Base-by-base conservation (phyloP, 2,329 filamentous ascomycete genomes). In the Neofusicoccum laricinum region DNA sequence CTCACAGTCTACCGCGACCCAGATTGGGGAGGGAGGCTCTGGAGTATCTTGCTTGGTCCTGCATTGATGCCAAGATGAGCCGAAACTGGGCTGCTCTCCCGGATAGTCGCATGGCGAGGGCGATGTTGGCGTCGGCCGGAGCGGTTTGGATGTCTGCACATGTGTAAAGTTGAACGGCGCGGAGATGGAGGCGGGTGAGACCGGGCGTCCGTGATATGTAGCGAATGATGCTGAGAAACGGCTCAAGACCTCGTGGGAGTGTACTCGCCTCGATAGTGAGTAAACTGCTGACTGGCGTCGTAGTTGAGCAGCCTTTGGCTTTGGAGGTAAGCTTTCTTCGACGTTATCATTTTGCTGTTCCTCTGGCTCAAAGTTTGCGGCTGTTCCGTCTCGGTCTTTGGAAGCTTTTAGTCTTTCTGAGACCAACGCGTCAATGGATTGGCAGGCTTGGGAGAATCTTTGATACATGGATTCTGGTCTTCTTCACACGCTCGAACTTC, bases 1-100 rank as follows among this genome's bases (percentile, higher is more conserved):
- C 17, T 32, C 55, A 14, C 61, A 63, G 48, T 63, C 48, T 11
- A 63, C 48, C 40, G 61, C 40, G 36, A 63, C 38, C 61, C 48
- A 63, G 38, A 46, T 21, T 34, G 61, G 61, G 10, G 25, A 53
- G 17, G 61, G 19, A 36, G 46, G n/a, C 12, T 41, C n/a, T 5
- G 59, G 2, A 17, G 21, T 51, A 6, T 41, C 59, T 36, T 51
- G 30, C 25, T 21, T 25, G 4, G 53, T 19, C 25, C 19, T 58
- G 14, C 25, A 45, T 4, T 30, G 53, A 8, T 58, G 38, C 40
- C 25, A 36, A 59, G 40, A 25, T n/a, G 55, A 34, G 17, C 41
- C 55, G n/a, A 46, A 46, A 10, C 41, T 46, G 15, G 41, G n/a
- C 10, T 46, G 55, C 30, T 34, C 25, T 48, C 36, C 41, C 11